These are phyloP conservation scores for Colletotrichum sp. DNA, from an alignment of 2,329 filamentous ascomycete species.

Conservation along the genomic window DNA sequence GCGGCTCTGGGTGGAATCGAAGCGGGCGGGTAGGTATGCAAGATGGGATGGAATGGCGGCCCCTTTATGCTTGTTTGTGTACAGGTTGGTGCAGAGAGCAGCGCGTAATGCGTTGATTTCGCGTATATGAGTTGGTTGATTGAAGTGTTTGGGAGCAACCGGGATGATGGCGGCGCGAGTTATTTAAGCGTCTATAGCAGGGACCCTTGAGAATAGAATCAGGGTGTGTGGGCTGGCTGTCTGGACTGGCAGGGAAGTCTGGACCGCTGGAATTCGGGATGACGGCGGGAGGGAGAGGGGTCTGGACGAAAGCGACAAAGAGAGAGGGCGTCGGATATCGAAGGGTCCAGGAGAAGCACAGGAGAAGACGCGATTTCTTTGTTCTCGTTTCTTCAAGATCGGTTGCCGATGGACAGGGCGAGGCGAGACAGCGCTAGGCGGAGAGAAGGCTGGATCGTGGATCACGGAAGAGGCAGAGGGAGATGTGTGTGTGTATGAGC, in stretches of 20 bases:
- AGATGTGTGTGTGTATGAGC: background rate
- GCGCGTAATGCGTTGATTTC: constrained; percentile 5
- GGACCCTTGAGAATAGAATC: background rate
- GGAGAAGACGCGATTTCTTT: constrained; percentile 1
- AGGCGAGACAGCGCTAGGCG: constrained; percentile 19
- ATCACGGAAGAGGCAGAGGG: background rate
- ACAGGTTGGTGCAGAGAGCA: background rate
- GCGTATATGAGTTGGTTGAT: constrained; percentile 8
- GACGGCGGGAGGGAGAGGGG: background rate
- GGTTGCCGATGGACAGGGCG: background rate
- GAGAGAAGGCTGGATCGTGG: constrained; percentile 7
- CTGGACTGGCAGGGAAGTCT: constrained; percentile 12
- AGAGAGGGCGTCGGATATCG: background rate
- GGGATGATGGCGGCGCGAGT: constrained; percentile 6
- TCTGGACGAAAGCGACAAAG: constrained; percentile 18
- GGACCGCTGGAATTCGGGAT: constrained; percentile 3
- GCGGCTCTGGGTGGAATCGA: background rate
- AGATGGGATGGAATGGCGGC: constrained; percentile 5
- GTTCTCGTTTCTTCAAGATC: background rate
- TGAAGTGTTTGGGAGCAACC: constrained; percentile 11
- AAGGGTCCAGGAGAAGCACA: constrained; percentile 3
- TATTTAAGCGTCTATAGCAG: constrained; percentile 12
- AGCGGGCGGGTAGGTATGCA: background rate
- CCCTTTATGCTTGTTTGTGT: constrained; percentile 15
- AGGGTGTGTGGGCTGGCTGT: background rate